A percentile compares a stretch with the other conserved stretches of the same genome.
phyloP scores from a whole-genome alignment of 768 basidiomycete genomes.

The Ramaria rubella region DNA sequence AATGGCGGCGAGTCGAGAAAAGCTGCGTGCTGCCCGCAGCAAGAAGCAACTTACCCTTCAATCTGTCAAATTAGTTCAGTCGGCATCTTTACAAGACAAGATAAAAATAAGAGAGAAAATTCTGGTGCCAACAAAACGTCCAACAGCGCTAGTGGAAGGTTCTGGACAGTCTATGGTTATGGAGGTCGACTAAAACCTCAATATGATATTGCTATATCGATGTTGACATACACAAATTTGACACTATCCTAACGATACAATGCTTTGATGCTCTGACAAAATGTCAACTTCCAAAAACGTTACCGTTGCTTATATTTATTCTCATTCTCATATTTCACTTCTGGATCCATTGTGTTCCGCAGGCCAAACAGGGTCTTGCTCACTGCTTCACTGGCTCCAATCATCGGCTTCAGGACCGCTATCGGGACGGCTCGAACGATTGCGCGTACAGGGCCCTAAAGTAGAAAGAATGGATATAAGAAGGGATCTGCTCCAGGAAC shows the following conservation, averaged over 20 bases:
- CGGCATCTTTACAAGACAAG: slow-evolving; percentile 30
- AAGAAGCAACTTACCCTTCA: slow-evolving; percentile 50
- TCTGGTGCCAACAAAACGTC: slow-evolving; percentile 55
- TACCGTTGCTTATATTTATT: slow-evolving; percentile 90
- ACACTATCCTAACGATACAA: background rate
- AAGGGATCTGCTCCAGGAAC: slow-evolving; percentile 8
- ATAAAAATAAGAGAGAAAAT: slow-evolving; percentile 68
- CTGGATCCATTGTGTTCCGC: slow-evolving; percentile 88
- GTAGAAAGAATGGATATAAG: background rate
- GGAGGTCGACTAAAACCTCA: slow-evolving; percentile 59
- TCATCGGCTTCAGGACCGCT: slow-evolving; percentile 96
- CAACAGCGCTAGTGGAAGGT: slow-evolving; percentile 71
- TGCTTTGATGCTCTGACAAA: slow-evolving; percentile 1
- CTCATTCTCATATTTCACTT: slow-evolving; percentile 72
- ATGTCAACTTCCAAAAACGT: slow-evolving; percentile 13
- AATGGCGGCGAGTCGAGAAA: slow-evolving; percentile 79
- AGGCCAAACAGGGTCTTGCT: slow-evolving; percentile 92
- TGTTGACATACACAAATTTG: background rate
- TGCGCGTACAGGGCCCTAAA: slow-evolving; percentile 83
- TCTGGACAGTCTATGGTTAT: slow-evolving; percentile 89
- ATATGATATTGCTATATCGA: background rate
- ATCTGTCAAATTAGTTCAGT: slow-evolving; percentile 62
- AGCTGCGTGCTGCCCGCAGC: slow-evolving; percentile 65
- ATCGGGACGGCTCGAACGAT: slow-evolving; percentile 97
- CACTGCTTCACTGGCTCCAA: slow-evolving; percentile 94